These are phyloP conservation scores for Lactarius quietus DNA, from an alignment of 768 basidiomycete species.

Conservation along the genomic window DNA sequence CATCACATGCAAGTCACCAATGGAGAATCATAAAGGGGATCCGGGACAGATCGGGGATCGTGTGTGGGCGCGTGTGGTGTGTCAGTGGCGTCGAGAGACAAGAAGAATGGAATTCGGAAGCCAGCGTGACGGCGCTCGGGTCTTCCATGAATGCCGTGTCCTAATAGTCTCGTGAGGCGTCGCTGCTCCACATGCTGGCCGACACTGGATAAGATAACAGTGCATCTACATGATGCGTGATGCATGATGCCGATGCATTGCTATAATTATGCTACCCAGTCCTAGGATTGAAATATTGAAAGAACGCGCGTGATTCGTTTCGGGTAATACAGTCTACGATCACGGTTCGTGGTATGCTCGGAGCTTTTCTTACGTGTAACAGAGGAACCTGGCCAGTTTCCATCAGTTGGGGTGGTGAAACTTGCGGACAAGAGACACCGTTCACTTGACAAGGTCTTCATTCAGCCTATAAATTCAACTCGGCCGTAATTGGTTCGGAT, in stretches of 20 bases:
- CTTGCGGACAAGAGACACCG: not conserved
- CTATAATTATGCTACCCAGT: too few species aligned
- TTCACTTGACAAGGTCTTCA: not conserved
- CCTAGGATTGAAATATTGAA: too few species aligned
- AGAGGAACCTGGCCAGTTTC: not conserved
- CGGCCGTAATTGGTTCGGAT: not conserved
- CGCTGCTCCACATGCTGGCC: too few species aligned
- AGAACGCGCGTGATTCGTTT: too few species aligned
- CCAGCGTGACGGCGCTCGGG: too few species aligned
- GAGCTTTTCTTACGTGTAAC: not conserved
- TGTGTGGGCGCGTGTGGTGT: not conserved
- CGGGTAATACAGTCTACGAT: too few species aligned
- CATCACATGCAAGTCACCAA: not conserved
- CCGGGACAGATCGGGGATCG: not conserved
- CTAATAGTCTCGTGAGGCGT: too few species aligned
- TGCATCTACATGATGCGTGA: too few species aligned
- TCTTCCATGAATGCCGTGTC: too few species aligned
- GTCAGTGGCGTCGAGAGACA: not conserved
- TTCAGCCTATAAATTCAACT: not conserved
- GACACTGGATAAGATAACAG: too few species aligned
- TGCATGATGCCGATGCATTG: too few species aligned
- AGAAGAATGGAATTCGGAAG: not conserved
- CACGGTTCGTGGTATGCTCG: not conserved
- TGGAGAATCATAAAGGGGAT: not conserved
- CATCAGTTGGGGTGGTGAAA: not conserved